Conservation (phyloP, 495 filamentous ascomycete species). For the Hamigera avellanea region DNA sequence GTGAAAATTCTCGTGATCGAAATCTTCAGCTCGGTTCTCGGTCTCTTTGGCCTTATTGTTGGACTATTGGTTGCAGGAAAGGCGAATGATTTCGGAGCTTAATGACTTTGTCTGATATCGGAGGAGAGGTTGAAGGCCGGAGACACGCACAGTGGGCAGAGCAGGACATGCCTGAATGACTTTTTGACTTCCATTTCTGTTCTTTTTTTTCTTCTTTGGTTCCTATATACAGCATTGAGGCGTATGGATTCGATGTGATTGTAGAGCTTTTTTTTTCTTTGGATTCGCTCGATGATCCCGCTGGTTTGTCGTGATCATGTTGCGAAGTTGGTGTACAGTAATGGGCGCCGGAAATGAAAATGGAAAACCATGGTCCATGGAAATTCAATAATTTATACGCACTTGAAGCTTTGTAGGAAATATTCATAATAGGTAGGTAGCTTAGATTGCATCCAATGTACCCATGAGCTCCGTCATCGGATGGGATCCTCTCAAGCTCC, state of each 20-base stretch:
- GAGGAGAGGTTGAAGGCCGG: constrained; percentile 1
- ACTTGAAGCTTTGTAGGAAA: too few relatives aligned
- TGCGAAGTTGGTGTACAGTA: constrained; percentile 27
- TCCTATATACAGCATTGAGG: constrained; percentile 31
- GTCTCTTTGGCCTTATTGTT: constrained; percentile 95
- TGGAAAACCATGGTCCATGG: neutral
- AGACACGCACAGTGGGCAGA: neutral
- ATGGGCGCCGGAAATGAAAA: constrained; percentile 9
- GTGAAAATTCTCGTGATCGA: constrained; percentile 98
- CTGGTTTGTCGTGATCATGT: constrained; percentile 15
- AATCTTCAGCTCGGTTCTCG: constrained; percentile 97
- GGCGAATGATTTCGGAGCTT: constrained; percentile 58
- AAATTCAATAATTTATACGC: too few relatives aligned
- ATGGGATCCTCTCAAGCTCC: too few relatives aligned
- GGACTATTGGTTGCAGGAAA: constrained; percentile 79
- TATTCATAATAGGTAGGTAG: too few relatives aligned
- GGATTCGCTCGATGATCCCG: constrained; percentile 17
- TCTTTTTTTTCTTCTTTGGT: constrained; percentile 10
- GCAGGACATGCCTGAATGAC: constrained; percentile 10
- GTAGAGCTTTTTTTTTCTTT: constrained; percentile 18
- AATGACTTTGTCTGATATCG: constrained; percentile 13
- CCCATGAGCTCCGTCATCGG: too few relatives aligned
- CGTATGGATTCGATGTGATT: constrained; percentile 27
- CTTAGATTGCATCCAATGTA: too few relatives aligned
- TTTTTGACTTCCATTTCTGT: constrained; percentile 7